Base-by-base conservation (phyloP, 805 yeast genomes). In the Yarrowia sp. region DNA sequence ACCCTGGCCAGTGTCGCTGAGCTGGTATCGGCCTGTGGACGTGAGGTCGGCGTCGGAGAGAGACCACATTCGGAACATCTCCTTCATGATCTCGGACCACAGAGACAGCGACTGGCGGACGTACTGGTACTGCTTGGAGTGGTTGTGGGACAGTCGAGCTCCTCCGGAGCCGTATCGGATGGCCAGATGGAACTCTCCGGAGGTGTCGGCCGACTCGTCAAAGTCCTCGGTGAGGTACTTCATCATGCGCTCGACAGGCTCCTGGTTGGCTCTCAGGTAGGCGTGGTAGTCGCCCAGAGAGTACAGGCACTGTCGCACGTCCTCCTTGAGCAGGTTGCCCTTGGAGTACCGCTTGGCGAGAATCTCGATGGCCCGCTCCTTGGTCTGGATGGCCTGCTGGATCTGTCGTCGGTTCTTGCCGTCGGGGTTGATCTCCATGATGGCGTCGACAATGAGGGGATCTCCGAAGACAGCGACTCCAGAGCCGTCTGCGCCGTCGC, bases 271-370 rank as follows among this genome's bases (percentile, higher is more conserved):
- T 63, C 85, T 81, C 2, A 87, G 79, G 67, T 87, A 88, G 0
- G 91, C 81, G 68, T 86, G 85, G 74, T 84, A 87, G 70, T 88
- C 96, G 38, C 93, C 92, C 58, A 88, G 82, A 0, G 94, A 88
- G 69, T 88, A 88, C 19, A 88, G 70, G 4, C 85, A 84, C 67
- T 85, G 90, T 38, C 88, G 78, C n/a, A 87, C 79, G 47, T 85
- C 87, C 56, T 87, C 92, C 62, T 78, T 80, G 18, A 78, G 66
- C 47, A 80, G 75, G 22, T 64, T 65, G 16, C 51, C 58, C 31
- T 44, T 56, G 21, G 62, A 33, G 69, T 84, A 86, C 63, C 74
- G 79, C 6, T 74, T 68, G 0, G 87, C 82, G 33, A 88, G 71
- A 29, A 67, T 71, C 68, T 87, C 90, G 62, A 88, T 86, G 0